Percentiles rank a stretch among this genome's conserved stretches.
These are phyloP conservation scores for Hippophae tibetana DNA, from an alignment of 306 rosid genomes.

Conservation along the genomic window DNA sequence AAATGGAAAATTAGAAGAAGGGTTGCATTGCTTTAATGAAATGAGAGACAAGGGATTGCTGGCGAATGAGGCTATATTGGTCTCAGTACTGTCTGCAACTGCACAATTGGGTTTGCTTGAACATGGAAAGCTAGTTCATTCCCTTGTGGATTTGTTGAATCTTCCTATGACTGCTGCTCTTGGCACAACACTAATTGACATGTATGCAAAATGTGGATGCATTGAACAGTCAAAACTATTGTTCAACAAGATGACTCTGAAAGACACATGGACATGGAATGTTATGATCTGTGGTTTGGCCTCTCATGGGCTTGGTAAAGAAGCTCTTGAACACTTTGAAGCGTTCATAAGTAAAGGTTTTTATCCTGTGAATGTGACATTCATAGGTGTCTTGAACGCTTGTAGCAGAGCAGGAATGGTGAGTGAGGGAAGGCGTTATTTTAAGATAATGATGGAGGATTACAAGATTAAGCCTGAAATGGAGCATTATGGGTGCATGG, in stretches of 20 bases:
- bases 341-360: slow-evolving; percentile 37
- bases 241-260: slow-evolving; percentile 29
- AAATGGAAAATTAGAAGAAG: slow-evolving; percentile 41
- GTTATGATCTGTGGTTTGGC: slow-evolving; percentile 73
- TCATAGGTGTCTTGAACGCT: slow-evolving; percentile 48
- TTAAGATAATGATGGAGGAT: slow-evolving; percentile 27
- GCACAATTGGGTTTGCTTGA: slow-evolving; percentile 52
- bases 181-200: slow-evolving; percentile 48
- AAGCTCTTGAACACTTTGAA: slow-evolving; percentile 36
- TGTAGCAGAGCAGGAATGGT: slow-evolving; percentile 59
- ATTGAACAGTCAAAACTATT: slow-evolving; percentile 40
- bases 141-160: slow-evolving; percentile 28
- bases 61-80: slow-evolving; percentile 48
- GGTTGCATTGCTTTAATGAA: slow-evolving; percentile 37
- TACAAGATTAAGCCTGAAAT: slow-evolving; percentile 33
- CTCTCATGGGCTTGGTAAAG: slow-evolving; percentile 54
- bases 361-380: slow-evolving; percentile 44
- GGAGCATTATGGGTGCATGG: slow-evolving; percentile 61
- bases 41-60: slow-evolving; percentile 33
- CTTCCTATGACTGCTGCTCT: slow-evolving; percentile 48
- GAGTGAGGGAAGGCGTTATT: slow-evolving; percentile 32
- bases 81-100: slow-evolving; percentile 55
- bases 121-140: slow-evolving; percentile 63
- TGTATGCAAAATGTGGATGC: slow-evolving; percentile 69
- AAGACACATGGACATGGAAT: slow-evolving; percentile 52